Evolutionary conservation across 75 land plant species (phyloP), one percentile per base, ranked within the genome.

Genomic region (Picea glauca): DNA sequence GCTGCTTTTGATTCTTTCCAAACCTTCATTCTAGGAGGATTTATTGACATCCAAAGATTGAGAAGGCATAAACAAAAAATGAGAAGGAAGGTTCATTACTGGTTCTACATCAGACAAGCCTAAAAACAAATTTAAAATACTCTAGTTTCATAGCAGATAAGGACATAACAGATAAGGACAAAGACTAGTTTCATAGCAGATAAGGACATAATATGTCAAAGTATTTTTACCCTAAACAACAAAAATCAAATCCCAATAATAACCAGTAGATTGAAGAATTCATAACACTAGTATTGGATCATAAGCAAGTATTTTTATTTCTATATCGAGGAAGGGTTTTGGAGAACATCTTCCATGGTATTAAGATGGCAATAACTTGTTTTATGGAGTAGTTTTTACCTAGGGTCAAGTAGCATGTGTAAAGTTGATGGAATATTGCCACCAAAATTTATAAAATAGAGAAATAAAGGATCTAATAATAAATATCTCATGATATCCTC

Each of bases 261-360:
- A 26, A 26, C 26, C 26, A 93, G 78, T 96, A 98, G 73, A 98
- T 98, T 75, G 83, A 89, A 77, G 81, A 88, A 78, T 98, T 98
- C 89, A 88, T 96, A 50, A 72, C 85, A 59, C 58, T 95, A 78
- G 91, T 98, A 17, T 79, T 84, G 17, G 85, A 95, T 84, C 63
- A 76, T 13, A 80, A 80, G 76, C 23, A 82, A 60, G 80, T 96
- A 91, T 17, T 75, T 95, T 46, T 98, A 91, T 88, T 84, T 98
- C 4, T 96, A 98, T 64, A 93, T 94, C 76, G 86, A 90, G 66
- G 94, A 88, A 74, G 99, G 99, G 58, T 84, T 88, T 35, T 76
- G 87, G 76, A 92, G 96, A 82, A 82, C 94, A 63, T 90, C 93
- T 76, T 91, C 98, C 12, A 91, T 98, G 96, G 89, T 98, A n/a